Evolutionary conservation across 371 early-diverging fungal genomes (phyloP).

Genomic region (Zychaea mexicana): DNA sequence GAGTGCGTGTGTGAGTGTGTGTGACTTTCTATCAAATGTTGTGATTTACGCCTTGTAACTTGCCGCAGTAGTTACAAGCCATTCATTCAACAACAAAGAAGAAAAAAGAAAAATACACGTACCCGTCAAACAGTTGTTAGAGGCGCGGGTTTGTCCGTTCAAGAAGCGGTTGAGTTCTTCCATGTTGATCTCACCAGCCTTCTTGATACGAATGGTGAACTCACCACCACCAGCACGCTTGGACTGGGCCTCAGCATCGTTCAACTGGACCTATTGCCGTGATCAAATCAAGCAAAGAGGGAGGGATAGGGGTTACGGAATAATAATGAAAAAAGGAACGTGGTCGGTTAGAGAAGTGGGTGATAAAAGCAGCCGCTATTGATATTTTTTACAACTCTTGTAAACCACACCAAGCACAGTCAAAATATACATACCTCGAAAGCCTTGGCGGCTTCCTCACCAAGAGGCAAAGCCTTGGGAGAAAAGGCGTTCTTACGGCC

Average conservation of each 20-base stretch:
- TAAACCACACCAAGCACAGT: too few species aligned
- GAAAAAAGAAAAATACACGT: slow-evolving; percentile 2
- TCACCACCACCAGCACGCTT: slow-evolving; percentile 26
- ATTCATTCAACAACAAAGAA: too few species aligned
- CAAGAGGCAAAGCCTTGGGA: slow-evolving; percentile 34
- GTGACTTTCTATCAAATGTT: too few species aligned
- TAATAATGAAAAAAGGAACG: background rate
- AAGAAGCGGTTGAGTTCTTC: slow-evolving; percentile 56
- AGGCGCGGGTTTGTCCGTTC: slow-evolving; percentile 35
- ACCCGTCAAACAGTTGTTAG: slow-evolving; percentile 50
- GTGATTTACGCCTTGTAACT: too few species aligned
- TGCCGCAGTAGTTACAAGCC: too few species aligned
- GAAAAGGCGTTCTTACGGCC: slow-evolving; percentile 54
- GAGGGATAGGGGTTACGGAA: background rate
- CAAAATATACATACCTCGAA: slow-evolving; percentile 41
- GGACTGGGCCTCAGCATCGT: slow-evolving; percentile 27
- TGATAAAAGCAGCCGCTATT: background rate
- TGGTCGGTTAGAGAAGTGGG: background rate
- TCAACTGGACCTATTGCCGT: slow-evolving; percentile 46
- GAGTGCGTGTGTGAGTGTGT: too few species aligned
- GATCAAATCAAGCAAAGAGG: background rate
- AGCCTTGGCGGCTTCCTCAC: slow-evolving; percentile 31
- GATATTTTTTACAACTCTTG: too few species aligned
- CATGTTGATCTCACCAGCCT: slow-evolving; percentile 60
- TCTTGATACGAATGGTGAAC: slow-evolving; percentile 58